Evolutionary conservation across 2,329 filamentous ascomycete genomes (phyloP).

Genomic region (Torrubiellomyces zombiae): DNA sequence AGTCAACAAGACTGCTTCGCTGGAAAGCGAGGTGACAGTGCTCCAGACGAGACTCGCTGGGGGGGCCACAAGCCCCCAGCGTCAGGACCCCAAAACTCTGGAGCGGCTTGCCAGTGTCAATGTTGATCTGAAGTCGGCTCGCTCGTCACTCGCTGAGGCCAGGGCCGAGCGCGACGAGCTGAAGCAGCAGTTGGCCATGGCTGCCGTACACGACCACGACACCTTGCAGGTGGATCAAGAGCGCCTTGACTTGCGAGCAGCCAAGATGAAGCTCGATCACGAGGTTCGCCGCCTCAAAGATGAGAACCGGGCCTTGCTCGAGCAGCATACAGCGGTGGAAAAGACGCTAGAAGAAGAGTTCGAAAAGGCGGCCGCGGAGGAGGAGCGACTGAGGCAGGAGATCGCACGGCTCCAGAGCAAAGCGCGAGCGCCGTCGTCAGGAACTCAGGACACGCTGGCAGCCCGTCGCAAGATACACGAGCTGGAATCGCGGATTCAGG

Average conservation of each 20-base stretch:
- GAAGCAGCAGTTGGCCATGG: slow-evolving; percentile 38
- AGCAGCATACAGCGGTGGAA: slow-evolving; percentile 43
- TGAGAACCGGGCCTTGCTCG: slow-evolving; percentile 40
- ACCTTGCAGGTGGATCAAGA: slow-evolving; percentile 49
- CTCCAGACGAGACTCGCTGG: slow-evolving; percentile 39
- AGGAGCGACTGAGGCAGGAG: slow-evolving; percentile 41
- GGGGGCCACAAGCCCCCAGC: neutral
- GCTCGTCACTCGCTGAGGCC: slow-evolving; percentile 36
- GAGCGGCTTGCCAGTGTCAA: slow-evolving; percentile 37
- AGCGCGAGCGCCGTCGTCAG: slow-evolving; percentile 26
- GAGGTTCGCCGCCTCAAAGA: slow-evolving; percentile 49
- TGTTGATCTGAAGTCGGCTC: slow-evolving; percentile 42
- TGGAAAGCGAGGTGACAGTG: slow-evolving; percentile 65
- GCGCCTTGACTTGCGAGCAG: slow-evolving; percentile 48
- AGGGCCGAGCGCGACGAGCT: slow-evolving; percentile 53
- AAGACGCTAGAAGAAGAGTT: slow-evolving; percentile 49
- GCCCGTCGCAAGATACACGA: slow-evolving; percentile 47
- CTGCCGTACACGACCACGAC: slow-evolving; percentile 39
- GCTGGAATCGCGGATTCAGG: slow-evolving; percentile 43
- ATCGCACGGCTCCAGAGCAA: slow-evolving; percentile 33
- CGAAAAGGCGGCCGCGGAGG: slow-evolving; percentile 47
- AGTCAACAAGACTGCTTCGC: slow-evolving; percentile 45
- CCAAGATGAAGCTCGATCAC: slow-evolving; percentile 50
- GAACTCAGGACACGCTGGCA: slow-evolving; percentile 35
- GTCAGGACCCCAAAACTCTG: too few relatives aligned